These are phyloP conservation scores for Cordyceps tenuipes DNA, from an alignment of 2,329 filamentous ascomycete species.

Conservation along the genomic window DNA sequence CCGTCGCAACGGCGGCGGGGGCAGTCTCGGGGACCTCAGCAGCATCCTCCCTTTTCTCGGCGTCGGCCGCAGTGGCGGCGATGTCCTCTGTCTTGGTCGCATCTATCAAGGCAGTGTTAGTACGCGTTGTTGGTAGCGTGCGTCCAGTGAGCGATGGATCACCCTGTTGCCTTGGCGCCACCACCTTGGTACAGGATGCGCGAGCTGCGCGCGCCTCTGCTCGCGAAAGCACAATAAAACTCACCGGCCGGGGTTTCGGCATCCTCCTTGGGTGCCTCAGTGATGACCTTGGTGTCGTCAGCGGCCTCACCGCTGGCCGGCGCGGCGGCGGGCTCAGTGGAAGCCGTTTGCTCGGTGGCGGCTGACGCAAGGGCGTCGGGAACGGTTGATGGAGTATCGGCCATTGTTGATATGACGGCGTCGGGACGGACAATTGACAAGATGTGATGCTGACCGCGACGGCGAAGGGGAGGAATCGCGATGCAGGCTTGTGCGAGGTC, in stretches of 20 bases:
- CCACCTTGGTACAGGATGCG: not conserved
- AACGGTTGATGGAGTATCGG: constrained; percentile 30
- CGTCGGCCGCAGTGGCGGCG: constrained; percentile 31
- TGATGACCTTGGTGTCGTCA: constrained; percentile 18
- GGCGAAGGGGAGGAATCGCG: not conserved
- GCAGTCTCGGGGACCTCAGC: constrained; percentile 24
- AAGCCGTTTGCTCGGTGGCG: constrained; percentile 15
- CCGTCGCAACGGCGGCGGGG: constrained; percentile 23
- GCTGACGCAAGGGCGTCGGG: constrained; percentile 26
- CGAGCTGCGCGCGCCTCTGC: not conserved
- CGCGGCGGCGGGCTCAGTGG: constrained; percentile 22
- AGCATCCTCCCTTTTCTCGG: constrained; percentile 44
- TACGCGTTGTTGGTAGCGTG: not conserved
- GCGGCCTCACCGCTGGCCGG: constrained; percentile 16
- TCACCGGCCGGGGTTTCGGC: constrained; percentile 25
- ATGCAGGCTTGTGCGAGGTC: not conserved
- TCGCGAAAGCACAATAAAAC: constrained; percentile 12
- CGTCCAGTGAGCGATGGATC: not conserved
- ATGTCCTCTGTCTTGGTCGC: constrained; percentile 21
- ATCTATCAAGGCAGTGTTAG: constrained; percentile 3
- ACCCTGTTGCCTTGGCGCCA: not conserved
- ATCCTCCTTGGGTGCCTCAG: constrained; percentile 21
- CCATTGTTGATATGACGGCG: constrained; percentile 24
- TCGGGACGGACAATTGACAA: constrained; percentile 5
- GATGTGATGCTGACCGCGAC: constrained; percentile 1